phyloP scores from a whole-genome alignment of 106 monocot species.

The Dactylorhiza incarnata region DNA sequence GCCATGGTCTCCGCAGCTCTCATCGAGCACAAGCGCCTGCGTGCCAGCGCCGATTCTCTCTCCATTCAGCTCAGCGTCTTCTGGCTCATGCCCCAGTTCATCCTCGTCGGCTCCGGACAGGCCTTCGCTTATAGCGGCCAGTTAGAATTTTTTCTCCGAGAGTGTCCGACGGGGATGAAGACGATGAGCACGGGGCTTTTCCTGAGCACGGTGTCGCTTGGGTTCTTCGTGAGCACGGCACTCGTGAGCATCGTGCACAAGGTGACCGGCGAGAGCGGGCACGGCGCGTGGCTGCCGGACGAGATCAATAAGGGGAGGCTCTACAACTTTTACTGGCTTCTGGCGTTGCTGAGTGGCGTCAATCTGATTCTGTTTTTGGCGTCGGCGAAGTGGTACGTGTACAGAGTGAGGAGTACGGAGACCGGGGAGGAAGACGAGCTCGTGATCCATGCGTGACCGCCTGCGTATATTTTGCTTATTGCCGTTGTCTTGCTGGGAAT shows the following conservation, averaged over 20 bases:
- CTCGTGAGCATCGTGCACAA: constrained; percentile 22
- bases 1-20: constrained; percentile 23
- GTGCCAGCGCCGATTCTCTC: neutral
- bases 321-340: constrained; percentile 43
- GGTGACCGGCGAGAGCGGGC: constrained; percentile 9
- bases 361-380: too few relatives aligned
- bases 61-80: constrained; percentile 14
- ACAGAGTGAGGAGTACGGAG: too few relatives aligned
- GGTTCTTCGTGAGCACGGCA: constrained; percentile 21
- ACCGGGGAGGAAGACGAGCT: too few relatives aligned
- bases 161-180: constrained; percentile 38
- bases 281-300: constrained; percentile 28
- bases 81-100: constrained; percentile 51
- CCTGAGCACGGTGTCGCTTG: constrained; percentile 23
- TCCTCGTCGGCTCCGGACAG: constrained; percentile 33
- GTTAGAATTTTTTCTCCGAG: constrained; percentile 52
- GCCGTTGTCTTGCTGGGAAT: too few relatives aligned
- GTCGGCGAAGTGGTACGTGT: too few relatives aligned
- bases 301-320: constrained; percentile 32
- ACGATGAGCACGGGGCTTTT: constrained; percentile 28
- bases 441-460: too few relatives aligned
- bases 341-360: too few relatives aligned
- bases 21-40: constrained; percentile 19
- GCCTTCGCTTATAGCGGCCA: constrained; percentile 46
- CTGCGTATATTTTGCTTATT: too few relatives aligned